phyloP scores from a whole-genome alignment of 768 basidiomycete genomes.

The Termitomyces bulborhizus region DNA sequence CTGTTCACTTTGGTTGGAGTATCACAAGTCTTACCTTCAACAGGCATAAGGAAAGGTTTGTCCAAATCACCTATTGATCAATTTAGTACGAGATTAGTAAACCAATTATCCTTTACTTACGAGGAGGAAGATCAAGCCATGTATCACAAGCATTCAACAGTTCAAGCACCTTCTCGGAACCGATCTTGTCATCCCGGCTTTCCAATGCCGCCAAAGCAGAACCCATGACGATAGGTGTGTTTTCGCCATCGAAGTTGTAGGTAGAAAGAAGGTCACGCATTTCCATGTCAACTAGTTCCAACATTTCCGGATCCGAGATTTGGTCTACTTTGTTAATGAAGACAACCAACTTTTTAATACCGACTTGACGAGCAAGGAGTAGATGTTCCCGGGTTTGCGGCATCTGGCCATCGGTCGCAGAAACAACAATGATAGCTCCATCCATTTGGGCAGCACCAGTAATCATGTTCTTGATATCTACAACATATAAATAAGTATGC shows the following conservation, averaged over 20 bases:
- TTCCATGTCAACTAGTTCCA: slow-evolving; percentile 99
- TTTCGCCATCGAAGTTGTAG: slow-evolving; percentile 96
- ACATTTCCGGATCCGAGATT: slow-evolving; percentile 95
- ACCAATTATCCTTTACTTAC: slow-evolving; percentile 36
- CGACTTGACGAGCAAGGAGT: slow-evolving; percentile 95
- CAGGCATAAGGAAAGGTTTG: slow-evolving; percentile 93
- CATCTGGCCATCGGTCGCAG: slow-evolving; percentile 99
- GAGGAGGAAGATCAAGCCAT: slow-evolving; percentile 92
- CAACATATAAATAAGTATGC: slow-evolving; percentile 8
- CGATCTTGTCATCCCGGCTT: slow-evolving; percentile 74
- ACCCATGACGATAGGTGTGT: slow-evolving; percentile 97
- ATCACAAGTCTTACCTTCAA: slow-evolving; percentile 56
- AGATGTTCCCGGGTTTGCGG: slow-evolving; percentile 98
- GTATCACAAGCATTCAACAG: slow-evolving; percentile 83
- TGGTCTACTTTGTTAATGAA: slow-evolving; percentile 99
- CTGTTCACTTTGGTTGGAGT: neutral
- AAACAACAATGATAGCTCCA: slow-evolving; percentile 92
- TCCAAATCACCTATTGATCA: slow-evolving; percentile 79
- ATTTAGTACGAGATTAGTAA: neutral
- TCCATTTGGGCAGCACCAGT: slow-evolving; percentile 99
- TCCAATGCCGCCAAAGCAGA: slow-evolving; percentile 95
- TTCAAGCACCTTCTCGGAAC: slow-evolving; percentile 72
- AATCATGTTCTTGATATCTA: slow-evolving; percentile 98
- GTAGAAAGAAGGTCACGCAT: slow-evolving; percentile 91
- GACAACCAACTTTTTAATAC: slow-evolving; percentile 94